Evolutionary conservation across 495 filamentous ascomycete genomes (phyloP), one percentile per base, ranked within the genome.

Genomic region (Usnea hakonensis): DNA sequence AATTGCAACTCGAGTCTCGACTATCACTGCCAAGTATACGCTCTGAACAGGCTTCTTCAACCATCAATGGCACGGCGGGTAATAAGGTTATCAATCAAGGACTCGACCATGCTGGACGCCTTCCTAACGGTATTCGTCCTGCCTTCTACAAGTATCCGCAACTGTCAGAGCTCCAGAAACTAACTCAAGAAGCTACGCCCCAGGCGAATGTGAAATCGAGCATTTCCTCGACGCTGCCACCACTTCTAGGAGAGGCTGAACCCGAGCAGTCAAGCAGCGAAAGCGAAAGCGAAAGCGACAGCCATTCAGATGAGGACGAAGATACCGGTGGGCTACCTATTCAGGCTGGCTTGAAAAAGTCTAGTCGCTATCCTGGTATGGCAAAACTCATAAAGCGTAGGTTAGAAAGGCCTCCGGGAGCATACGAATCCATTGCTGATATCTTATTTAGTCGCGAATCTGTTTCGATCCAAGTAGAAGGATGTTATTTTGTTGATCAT

Each of bases 81-180:
- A 26, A 5, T 14, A 54, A 53, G 55, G 21, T 23, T 21, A 23
- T 32, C 11, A 28, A 55, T 33, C 59, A 38, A 41, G 40, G 53
- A 26, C 48, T 61, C 19, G 38, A 61, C 30, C 48, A 53, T 17
- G 48, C 52, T 28, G 59, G 59, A 43, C 58, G 58, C 46, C 52
- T 61, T 38, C 36, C 61, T 19, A 63, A 63, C 30, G 61, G 61
- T 8, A 66, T 50, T 21, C 54, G 54, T 21, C 53, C 60, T 14
- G 43, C 55, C 28, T 33, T 37, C 23, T 58, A 63, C 55, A 58
- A 48, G 16, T 66, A 63, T 43, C 64, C 64, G n/a, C 40, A 21
- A 21, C 64, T 66, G n/a, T 63, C 60, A 44, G 21, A 62, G 50
- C 36, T 66, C 23, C 28, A 38, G 44, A 61, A 23, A 32, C 5